These are phyloP conservation scores for Alternaria solani DNA, from an alignment of 2,329 filamentous ascomycete genomes.

Conservation along the genomic window DNA sequence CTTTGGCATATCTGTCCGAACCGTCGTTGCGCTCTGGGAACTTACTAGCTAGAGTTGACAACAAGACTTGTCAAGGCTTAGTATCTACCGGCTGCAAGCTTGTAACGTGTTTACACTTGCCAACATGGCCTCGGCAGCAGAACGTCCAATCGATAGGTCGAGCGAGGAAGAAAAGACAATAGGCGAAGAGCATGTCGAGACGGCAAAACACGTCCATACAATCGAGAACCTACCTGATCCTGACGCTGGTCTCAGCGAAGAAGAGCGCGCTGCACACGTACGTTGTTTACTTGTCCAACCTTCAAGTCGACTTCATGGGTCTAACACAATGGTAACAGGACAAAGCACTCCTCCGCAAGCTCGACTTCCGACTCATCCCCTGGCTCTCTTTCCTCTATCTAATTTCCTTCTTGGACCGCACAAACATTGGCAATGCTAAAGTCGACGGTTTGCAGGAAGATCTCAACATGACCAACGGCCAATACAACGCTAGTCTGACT, in stretches of 20 bases:
- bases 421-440: conserved; percentile 79
- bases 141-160: conserved; percentile 27
- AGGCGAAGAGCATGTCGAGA: conserved; percentile 18
- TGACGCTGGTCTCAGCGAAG: conserved; percentile 70
- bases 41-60: not conserved
- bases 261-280: conserved; percentile 69
- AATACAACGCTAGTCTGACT: conserved; percentile 79
- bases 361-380: conserved; percentile 69
- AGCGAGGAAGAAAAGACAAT: conserved; percentile 34
- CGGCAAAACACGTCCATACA: conserved; percentile 17
- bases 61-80: not conserved
- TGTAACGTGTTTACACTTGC: not conserved
- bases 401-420: conserved; percentile 73
- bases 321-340: conserved; percentile 58
- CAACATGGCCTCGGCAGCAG: conserved; percentile 33
- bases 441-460: conserved; percentile 66
- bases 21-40: not conserved
- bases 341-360: conserved; percentile 67
- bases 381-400: conserved; percentile 77
- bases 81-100: not conserved
- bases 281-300: conserved; percentile 27
- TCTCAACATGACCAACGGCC: conserved; percentile 66
- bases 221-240: conserved; percentile 58
- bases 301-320: not conserved
- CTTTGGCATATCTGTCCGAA: not conserved